A percentile compares a stretch with the other conserved stretches of the same genome.
Evolutionary conservation across 164 flowering plant species (phyloP).

Genomic region (Echeveria elegans): DNA sequence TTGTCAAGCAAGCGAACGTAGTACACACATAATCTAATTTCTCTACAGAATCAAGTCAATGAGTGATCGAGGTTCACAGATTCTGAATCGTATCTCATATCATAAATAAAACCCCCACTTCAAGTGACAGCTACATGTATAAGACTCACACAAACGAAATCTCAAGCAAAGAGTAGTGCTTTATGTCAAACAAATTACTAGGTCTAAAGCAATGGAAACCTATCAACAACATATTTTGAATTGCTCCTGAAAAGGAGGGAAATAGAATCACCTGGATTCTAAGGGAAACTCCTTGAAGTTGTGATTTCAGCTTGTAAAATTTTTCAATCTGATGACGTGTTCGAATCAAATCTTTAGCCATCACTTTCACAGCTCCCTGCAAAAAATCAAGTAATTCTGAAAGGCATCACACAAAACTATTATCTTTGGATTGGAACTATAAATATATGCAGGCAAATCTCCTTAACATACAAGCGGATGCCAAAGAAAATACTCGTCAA

Average conservation of each 20-base stretch:
- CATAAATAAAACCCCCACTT: too few species aligned
- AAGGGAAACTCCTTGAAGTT: constrained; percentile 90
- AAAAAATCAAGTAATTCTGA: not conserved
- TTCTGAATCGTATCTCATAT: too few species aligned
- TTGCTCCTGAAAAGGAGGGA: not conserved
- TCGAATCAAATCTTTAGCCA: constrained; percentile 98
- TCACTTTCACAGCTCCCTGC: constrained; percentile 94
- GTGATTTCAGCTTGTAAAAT: constrained; percentile 90
- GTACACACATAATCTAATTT: not conserved
- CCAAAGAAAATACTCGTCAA: too few species aligned
- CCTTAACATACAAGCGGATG: too few species aligned
- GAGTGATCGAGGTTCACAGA: not conserved
- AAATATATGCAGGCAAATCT: too few species aligned
- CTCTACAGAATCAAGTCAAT: not conserved
- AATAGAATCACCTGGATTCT: constrained; percentile 70
- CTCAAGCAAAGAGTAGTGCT: too few species aligned
- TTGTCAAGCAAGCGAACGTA: not conserved
- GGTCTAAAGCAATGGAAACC: too few species aligned
- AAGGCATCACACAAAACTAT: not conserved
- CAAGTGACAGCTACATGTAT: too few species aligned
- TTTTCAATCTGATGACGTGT: constrained; percentile 94
- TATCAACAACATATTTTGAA: not conserved
- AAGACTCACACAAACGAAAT: too few species aligned
- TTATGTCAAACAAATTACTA: too few species aligned
- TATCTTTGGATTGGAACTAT: too few species aligned